A percentile compares a stretch with the other conserved stretches of the same genome.
These are phyloP conservation scores for Didymella pomorum DNA, from an alignment of 2,329 filamentous ascomycete genomes.

Conservation along the genomic window DNA sequence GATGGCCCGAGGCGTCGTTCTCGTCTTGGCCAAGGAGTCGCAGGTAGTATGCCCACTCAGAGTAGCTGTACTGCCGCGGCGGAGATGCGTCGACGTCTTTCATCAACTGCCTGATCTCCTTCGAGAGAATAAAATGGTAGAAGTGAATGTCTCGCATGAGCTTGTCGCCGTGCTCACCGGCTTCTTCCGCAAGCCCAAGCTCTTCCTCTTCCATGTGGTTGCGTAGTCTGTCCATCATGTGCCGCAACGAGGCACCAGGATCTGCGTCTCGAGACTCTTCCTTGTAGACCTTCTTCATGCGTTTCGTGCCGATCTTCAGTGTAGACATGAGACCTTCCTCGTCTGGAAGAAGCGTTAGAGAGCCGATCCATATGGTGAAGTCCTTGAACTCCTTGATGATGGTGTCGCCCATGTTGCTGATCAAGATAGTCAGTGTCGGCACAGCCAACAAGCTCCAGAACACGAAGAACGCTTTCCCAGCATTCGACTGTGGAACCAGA, in stretches of 20 bases:
- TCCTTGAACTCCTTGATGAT: conserved; percentile 64
- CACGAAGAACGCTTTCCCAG: conserved; percentile 64
- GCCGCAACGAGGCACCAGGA: conserved; percentile 23
- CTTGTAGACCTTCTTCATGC: conserved; percentile 29
- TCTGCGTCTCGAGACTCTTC: conserved; percentile 17
- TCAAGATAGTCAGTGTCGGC: conserved; percentile 63
- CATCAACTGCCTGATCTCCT: conserved; percentile 55
- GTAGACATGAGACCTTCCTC: conserved; percentile 53
- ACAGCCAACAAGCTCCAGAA: conserved; percentile 65
- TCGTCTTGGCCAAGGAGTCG: conserved; percentile 52
- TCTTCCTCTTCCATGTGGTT: conserved; percentile 54
- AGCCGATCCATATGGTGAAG: conserved; percentile 63
- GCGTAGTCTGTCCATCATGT: conserved; percentile 44
- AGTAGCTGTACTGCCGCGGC: conserved; percentile 50
- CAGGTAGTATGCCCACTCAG: conserved; percentile 52
- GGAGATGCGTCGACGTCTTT: conserved; percentile 52
- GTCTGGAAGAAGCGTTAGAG: conserved; percentile 62
- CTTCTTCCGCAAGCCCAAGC: conserved; percentile 52
- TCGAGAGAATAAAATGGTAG: conserved; percentile 58
- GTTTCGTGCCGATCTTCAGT: conserved; percentile 40
- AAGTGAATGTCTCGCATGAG: conserved; percentile 60
- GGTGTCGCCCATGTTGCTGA: conserved; percentile 63
- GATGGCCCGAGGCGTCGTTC: conserved; percentile 49
- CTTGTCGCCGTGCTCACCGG: conserved; percentile 53
- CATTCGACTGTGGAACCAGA: conserved; percentile 56